Percentiles rank a stretch among this genome's conserved stretches.
phyloP scores from a whole-genome alignment of 192 early-diverging fungal species.

The Cetraspora pellucida region DNA sequence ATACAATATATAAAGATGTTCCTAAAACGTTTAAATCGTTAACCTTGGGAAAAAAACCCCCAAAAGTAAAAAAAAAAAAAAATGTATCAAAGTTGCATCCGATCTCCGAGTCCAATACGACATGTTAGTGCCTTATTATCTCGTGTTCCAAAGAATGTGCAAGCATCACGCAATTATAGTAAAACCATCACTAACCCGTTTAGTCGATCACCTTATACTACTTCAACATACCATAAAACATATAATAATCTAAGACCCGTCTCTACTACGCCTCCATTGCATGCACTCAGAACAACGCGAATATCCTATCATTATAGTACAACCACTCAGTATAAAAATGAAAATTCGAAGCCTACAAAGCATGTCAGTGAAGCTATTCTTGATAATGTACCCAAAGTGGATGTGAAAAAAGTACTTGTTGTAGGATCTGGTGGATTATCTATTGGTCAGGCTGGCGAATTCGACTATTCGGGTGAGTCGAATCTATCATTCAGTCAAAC shows the following conservation, averaged over 20 bases:
- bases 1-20: no score
- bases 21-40: no score
- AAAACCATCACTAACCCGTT: not conserved
- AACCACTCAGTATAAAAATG: not conserved
- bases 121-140: not conserved
- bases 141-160: not conserved
- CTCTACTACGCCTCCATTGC: not conserved
- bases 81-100: conserved; percentile 15
- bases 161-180: not conserved
- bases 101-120: conserved; percentile 13
- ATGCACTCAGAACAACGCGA: not conserved
- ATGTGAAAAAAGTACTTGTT: conserved; percentile 90
- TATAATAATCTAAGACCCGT: not conserved
- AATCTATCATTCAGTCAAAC: conserved; percentile 33
- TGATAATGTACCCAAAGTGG: conserved; percentile 56
- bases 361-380: conserved; percentile 53
- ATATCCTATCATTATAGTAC: conserved; percentile 31
- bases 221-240: not conserved
- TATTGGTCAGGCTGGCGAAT: conserved; percentile 99
- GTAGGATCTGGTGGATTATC: conserved; percentile 96
- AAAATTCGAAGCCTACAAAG: conserved; percentile 32
- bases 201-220: not conserved
- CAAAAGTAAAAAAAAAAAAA: not conserved
- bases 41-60: no score
- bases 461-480: conserved; percentile 96